Evolutionary conservation across 2,329 filamentous ascomycete genomes (phyloP), one percentile per base, ranked within the genome.

Genomic region (Cordyceps pruinosa): DNA sequence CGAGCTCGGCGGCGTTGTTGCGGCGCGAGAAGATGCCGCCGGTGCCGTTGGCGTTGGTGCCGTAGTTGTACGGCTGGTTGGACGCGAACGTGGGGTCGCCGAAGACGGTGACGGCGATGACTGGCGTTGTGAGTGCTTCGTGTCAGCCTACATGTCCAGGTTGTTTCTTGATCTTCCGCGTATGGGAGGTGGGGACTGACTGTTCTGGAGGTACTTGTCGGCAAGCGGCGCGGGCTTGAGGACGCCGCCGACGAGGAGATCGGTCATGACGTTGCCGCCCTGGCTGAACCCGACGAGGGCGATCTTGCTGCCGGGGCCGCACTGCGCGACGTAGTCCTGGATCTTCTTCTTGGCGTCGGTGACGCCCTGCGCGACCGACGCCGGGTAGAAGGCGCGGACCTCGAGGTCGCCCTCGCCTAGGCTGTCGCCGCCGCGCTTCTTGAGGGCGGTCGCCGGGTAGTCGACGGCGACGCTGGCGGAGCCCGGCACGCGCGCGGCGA

Each of bases 201-300:
- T 61, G 49, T 59, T 55, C 39, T 51, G 26, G 49, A 26, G 47
- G 21, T 49, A 57, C 35, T 44, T 48, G 13, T 34, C 26, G 10
- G 44, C 49, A 26, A 61, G 55, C 15, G 59, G 59, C 37, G 46
- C 57, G 2, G 59, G 59, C 57, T 61, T 59, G 10, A 41, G 28
- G 26, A 61, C 49, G 19, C 58, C 58, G 5, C 58, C 58, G 44
- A 28, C 58, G 30, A 60, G 46, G 5, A 55, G 32, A 19, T 60
- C 50, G 10, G 58, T 58, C 35, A 60, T 60, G 37, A 60, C 58
- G 49, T 60, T 60, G 42, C 58, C 58, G 13, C 58, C 58, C 46
- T 60, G 58, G 45, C 58, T 60, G 21, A 41, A 60, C 4, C 58
- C 58, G 23, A 60, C 41, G 25, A 60, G 48, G 21, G 45, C 59